Percentiles rank a stretch among this genome's conserved stretches.
Evolutionary conservation across 2,329 filamentous ascomycete species (phyloP).

Genomic region (Pseudopyrenochaeta lycopersici): DNA sequence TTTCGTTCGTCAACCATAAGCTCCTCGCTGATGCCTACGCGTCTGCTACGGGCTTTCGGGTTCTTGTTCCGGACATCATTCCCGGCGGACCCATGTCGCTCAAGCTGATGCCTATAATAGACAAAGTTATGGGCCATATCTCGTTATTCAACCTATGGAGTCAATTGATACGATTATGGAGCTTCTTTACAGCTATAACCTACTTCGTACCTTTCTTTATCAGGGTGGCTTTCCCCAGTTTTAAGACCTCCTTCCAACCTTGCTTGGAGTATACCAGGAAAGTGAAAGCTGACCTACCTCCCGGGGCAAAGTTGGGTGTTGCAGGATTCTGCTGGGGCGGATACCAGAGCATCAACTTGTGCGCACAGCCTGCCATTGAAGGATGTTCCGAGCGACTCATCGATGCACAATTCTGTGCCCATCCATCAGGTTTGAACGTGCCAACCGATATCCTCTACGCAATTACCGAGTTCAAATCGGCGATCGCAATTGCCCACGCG

Average conservation of each 20-base stretch:
- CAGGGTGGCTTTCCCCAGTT: not conserved
- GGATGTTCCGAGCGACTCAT: not conserved
- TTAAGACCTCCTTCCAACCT: not conserved
- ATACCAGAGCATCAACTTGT: not conserved
- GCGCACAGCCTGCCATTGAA: not conserved
- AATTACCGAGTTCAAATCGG: not conserved
- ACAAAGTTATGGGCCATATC: not conserved
- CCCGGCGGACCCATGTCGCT: constrained; percentile 11
- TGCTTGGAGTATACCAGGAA: not conserved
- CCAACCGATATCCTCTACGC: not conserved
- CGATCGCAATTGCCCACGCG: not conserved
- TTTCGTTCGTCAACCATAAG: constrained; percentile 29
- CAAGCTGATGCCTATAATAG: not conserved
- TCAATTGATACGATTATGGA: not conserved
- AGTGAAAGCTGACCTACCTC: not conserved
- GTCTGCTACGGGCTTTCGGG: constrained; percentile 21
- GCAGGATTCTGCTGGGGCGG: not conserved
- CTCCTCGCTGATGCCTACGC: constrained; percentile 32
- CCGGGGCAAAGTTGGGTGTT: not conserved
- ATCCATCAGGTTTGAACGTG: not conserved
- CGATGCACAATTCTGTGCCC: not conserved
- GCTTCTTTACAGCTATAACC: not conserved
- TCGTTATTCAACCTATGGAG: not conserved
- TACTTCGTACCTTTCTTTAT: not conserved
- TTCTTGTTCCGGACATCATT: constrained; percentile 32